Evolutionary conservation across 164 flowering plant species (phyloP).

Genomic region (Nymphaea colorata): DNA sequence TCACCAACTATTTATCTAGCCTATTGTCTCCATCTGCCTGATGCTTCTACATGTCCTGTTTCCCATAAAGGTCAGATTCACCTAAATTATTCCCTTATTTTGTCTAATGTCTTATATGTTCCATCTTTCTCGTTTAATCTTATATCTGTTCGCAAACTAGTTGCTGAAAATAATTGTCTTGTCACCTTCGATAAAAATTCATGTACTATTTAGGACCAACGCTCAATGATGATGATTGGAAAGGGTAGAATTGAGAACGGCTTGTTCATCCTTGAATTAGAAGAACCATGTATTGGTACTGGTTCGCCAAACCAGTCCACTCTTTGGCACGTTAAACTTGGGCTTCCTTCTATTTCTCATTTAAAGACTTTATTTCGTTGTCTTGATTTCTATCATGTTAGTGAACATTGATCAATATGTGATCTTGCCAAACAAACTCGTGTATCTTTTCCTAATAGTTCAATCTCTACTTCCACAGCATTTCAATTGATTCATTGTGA

Average conservation of each 20-base stretch:
- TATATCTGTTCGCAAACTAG: not conserved
- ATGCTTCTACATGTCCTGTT: not conserved
- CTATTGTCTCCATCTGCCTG: too few species aligned
- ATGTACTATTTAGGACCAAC: not conserved
- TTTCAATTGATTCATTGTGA: slow-evolving; percentile 2
- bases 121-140: not conserved
- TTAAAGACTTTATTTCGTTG: not conserved
- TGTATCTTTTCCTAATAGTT: not conserved
- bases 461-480: not conserved
- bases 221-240: not conserved
- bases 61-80: not conserved
- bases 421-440: not conserved
- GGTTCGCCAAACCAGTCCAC: not conserved
- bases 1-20: too few species aligned
- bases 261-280: not conserved
- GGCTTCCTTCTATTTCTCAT: not conserved
- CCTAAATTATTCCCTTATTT: not conserved
- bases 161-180: not conserved
- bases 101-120: not conserved
- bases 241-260: slow-evolving; percentile 1
- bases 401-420: not conserved
- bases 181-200: too few species aligned
- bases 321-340: not conserved
- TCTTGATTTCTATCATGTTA: not conserved
- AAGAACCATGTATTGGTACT: not conserved